Base-by-base conservation (phyloP, 2,329 filamentous ascomycete species). In the Alternaria sp. region DNA sequence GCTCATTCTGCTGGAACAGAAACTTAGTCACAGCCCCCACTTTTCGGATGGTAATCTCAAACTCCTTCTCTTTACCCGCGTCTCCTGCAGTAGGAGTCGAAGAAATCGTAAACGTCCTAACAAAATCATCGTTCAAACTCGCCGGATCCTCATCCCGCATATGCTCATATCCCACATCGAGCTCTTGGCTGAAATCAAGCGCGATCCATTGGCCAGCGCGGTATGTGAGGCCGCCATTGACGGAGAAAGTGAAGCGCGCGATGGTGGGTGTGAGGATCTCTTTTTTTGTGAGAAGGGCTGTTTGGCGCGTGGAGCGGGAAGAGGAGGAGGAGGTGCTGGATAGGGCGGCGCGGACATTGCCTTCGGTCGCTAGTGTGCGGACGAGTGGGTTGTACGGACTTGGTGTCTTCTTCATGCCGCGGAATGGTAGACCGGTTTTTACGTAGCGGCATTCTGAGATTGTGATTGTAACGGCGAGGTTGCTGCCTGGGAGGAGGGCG, bases 351-450 rank as follows among this genome's bases (percentile, higher is more conserved):
- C 72, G 73, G 11, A 75, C 63, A 37, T 74, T 77, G 28, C 83
- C 84, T 76, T 96, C 92, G 6, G 81, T 82, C 0, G 85, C 78
- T 1, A 96, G 84, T 30, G 85, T 87, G 2, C 92, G 87, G 0
- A 94, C 84, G 0, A 86, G 84, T 0, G 93, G 93, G 76, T 95
- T 96, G 73, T 97, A 97, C 0, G 93, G 93, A 6, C 90, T 93
- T 58, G 82, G 84, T 51, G 89, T 87, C 3, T 86, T 84, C 0
- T 80, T 68, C 0, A 75, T 75, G 4, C 91, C 92, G 30, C 89
- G 85, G 75, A 96, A 93, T 1, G 90, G 83, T 2, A 97, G 84
- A 0, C 90, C 88, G 18, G 85, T 82, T 25, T 84, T 79, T 21
- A 96, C 89, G 69, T 90, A 89, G 20, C 87, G 83, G 15, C 88